Conservation (phyloP, 495 filamentous ascomycete genomes). For the Penicillium egyptiacum region DNA sequence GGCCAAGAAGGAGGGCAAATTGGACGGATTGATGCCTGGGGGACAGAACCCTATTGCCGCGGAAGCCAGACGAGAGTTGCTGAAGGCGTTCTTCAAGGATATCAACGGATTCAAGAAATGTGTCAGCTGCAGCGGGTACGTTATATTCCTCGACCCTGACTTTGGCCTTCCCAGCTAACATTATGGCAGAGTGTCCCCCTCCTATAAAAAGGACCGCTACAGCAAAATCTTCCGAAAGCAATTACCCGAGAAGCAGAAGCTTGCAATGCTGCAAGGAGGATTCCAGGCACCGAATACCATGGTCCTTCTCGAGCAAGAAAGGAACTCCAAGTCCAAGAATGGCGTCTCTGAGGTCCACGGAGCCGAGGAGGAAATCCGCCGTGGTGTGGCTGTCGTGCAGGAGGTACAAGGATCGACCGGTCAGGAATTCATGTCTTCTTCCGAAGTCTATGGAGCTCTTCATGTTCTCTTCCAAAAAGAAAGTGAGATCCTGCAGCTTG, state of each 20-base stretch:
- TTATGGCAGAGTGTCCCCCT: constrained; percentile 61
- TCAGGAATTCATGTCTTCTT: constrained; percentile 69
- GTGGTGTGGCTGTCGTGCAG: constrained; percentile 39
- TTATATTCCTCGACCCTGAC: constrained; percentile 8
- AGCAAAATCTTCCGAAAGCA: constrained; percentile 92
- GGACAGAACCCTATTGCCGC: constrained; percentile 79
- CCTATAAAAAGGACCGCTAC: constrained; percentile 79
- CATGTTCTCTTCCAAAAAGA: constrained; percentile 84
- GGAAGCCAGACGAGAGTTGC: constrained; percentile 67
- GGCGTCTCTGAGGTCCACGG: constrained; percentile 43
- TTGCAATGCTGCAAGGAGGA: constrained; percentile 69
- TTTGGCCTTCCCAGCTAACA: constrained; percentile 14
- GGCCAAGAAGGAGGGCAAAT: constrained; percentile 44
- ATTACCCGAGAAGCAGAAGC: constrained; percentile 65
- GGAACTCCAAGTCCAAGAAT: constrained; percentile 36
- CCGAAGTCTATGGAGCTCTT: constrained; percentile 74
- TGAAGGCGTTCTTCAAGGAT: constrained; percentile 76
- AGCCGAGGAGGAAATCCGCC: constrained; percentile 70
- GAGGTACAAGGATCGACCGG: constrained; percentile 33
- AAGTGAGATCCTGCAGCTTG: constrained; percentile 70
- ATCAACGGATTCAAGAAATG: constrained; percentile 68
- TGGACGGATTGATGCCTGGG: constrained; percentile 53
- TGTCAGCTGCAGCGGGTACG: constrained; percentile 67
- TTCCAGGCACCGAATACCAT: constrained; percentile 66
- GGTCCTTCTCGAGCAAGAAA: constrained; percentile 45